phyloP scores from a whole-genome alignment of 2,329 filamentous ascomycete genomes.

The Calonectria hawksworthii region DNA sequence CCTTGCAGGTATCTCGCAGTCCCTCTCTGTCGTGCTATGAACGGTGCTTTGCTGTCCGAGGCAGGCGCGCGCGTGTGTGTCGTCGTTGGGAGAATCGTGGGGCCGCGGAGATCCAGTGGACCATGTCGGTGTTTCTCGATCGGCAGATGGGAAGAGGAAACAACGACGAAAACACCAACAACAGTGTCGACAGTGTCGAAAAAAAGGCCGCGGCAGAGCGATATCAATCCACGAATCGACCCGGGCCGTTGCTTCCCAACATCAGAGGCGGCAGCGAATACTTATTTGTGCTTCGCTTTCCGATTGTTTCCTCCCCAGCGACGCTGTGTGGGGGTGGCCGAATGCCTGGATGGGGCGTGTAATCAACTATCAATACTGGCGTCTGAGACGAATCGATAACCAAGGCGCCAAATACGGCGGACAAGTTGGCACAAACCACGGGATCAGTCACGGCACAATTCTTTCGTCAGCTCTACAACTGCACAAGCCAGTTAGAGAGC shows the following conservation, averaged over 20 bases:
- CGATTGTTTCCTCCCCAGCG: conserved; percentile 23
- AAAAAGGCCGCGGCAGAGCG: neutral
- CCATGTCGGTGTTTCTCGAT: conserved; percentile 10
- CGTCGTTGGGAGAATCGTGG: conserved; percentile 31
- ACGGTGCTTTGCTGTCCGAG: conserved; percentile 18
- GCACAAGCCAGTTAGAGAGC: neutral
- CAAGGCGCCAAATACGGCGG: conserved; percentile 19
- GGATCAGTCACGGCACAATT: conserved; percentile 11
- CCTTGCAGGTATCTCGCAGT: conserved; percentile 41
- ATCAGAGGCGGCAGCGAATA: conserved; percentile 35
- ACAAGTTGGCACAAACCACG: conserved; percentile 3
- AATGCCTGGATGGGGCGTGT: conserved; percentile 27
- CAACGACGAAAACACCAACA: neutral
- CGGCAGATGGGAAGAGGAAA: neutral
- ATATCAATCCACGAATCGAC: neutral
- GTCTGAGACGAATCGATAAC: neutral
- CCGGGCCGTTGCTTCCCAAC: neutral
- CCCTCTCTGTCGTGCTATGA: conserved; percentile 27
- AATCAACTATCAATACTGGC: conserved; percentile 22
- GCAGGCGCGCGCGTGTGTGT: conserved; percentile 35
- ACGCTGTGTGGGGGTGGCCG: conserved; percentile 18
- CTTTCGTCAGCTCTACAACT: neutral
- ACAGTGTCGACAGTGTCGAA: neutral
- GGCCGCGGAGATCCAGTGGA: conserved; percentile 38
- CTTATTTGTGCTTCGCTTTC: conserved; percentile 32